Percentiles rank a stretch among this genome's conserved stretches.
These are phyloP conservation scores for Daldinia vernicosa DNA, from an alignment of 495 filamentous ascomycete genomes.

Conservation along the genomic window DNA sequence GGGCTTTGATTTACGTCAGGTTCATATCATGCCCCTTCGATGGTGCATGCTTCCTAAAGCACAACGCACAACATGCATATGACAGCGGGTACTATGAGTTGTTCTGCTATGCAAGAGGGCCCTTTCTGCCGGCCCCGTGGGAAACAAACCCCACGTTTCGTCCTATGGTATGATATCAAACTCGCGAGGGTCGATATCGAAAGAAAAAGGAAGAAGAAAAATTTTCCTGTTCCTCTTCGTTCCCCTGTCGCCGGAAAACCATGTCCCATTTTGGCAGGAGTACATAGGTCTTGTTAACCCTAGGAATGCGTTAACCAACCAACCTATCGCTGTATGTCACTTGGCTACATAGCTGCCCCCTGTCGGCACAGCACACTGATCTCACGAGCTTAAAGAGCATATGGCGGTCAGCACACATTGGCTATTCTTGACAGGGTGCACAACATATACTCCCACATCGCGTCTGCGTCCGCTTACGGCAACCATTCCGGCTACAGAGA, in stretches of 20 bases:
- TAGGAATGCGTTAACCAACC: constrained; percentile 39
- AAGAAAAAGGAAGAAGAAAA: constrained; percentile 22
- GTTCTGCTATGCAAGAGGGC: constrained; percentile 39
- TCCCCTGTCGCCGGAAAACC: constrained; percentile 35
- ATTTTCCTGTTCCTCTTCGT: constrained; percentile 29
- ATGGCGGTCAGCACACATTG: constrained; percentile 34
- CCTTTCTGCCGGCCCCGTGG: constrained; percentile 40
- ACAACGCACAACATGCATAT: constrained; percentile 43
- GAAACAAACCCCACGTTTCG: constrained; percentile 45
- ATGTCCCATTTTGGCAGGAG: constrained; percentile 41
- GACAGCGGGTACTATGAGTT: constrained; percentile 40
- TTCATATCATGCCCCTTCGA: constrained; percentile 30
- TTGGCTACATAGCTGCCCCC: constrained; percentile 33
- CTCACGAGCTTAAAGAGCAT: constrained; percentile 28
- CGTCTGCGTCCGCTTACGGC: constrained; percentile 22
- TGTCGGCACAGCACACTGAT: constrained; percentile 41
- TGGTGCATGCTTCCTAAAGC: constrained; percentile 35
- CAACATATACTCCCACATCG: constrained; percentile 21
- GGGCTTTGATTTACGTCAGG: constrained; percentile 35
- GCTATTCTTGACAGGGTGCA: constrained; percentile 12
- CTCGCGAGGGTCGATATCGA: constrained; percentile 29
- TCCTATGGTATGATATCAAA: constrained; percentile 44
- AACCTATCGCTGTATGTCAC: constrained; percentile 34
- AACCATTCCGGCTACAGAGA: constrained; percentile 22
- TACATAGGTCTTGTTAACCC: constrained; percentile 26